Base-by-base conservation (phyloP, 805 yeast genomes). In the Yamadazyma scolyti region DNA sequence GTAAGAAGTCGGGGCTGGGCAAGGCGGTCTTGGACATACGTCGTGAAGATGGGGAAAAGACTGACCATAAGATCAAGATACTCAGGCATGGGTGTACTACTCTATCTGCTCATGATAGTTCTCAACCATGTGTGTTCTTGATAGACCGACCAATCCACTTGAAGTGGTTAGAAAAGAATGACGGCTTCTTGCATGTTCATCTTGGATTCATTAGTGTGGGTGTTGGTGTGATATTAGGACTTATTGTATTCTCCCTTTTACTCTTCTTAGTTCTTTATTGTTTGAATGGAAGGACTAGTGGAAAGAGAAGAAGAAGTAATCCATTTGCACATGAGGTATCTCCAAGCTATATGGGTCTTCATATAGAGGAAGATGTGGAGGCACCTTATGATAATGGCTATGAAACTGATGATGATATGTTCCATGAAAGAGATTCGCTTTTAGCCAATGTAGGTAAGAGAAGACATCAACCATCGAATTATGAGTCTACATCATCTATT, bases 121-220 rank as follows among this genome's bases (percentile, higher is more conserved):
- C 47, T 3, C 41, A 46, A 3, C 47, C 68, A 13, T 83, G 89
- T 40, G 70, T 84, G 1, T 77, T 81, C 40, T 49, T 80, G 2
- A 61, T 83, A 27, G 90, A 84, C 40, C 65, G 75, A 28, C 86
- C 89, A 2, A 59, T 84, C n/a, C 71, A 73, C 22, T 69, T 81
- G 15, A 50, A 54, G 1, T 83, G 94, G 93, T 50, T 80, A 5
- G 69, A 70, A 19, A 42, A 46, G n/a, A 61, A 45, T 6, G 37
- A 67, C 13, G 69, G 72, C 27, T 61, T 64, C 34, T 60, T 77
- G 26, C 82, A 73, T 37, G 54, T 83, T 15, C 80, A 73, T 38
- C 56, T 84, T 21, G 88, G 93, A 5, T 68, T 76, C 31, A 68
- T 79, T 12, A 84, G 90, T 9, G 58, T 82, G 19, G 79, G 79